Conservation (phyloP, 176 grass and related monocot species). For the Musa schizocarpa region DNA sequence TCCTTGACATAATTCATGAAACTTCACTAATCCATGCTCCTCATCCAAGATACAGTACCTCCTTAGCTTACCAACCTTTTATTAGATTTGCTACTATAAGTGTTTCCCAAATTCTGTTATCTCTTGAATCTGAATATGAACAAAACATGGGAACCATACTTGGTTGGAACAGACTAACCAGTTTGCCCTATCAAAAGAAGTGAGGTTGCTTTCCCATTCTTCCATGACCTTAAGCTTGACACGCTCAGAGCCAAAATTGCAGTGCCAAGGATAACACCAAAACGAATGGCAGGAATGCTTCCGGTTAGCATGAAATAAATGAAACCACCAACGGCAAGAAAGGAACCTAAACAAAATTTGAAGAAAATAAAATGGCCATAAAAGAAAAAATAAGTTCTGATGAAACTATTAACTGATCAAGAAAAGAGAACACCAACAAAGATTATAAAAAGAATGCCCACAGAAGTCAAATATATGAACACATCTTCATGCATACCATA, state of each 20-base stretch:
- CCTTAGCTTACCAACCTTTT: too few species aligned
- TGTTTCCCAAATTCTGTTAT: too few species aligned
- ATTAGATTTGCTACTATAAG: too few species aligned
- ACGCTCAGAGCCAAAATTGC: slow-evolving; percentile 63
- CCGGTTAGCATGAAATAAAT: slow-evolving; percentile 85
- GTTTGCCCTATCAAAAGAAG: slow-evolving; percentile 76
- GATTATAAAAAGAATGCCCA: not conserved
- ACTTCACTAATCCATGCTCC: too few species aligned
- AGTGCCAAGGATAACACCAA: slow-evolving; percentile 77
- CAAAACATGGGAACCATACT: not conserved
- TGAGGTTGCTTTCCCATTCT: slow-evolving; percentile 31
- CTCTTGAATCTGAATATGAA: not conserved
- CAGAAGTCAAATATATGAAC: not conserved
- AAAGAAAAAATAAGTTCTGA: not conserved
- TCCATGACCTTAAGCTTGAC: slow-evolving; percentile 67
- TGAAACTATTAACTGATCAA: not conserved
- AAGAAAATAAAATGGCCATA: not conserved
- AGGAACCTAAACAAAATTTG: slow-evolving; percentile 48
- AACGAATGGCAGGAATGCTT: slow-evolving; percentile 72
- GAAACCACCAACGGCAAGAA: slow-evolving; percentile 62
- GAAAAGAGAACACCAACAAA: not conserved
- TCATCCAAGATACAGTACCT: too few species aligned
- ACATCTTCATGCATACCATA: slow-evolving; percentile 45
- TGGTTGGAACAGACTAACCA: slow-evolving; percentile 46
- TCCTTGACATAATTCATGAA: too few species aligned